These are phyloP conservation scores for Teunomyces pallodes DNA, from an alignment of 805 yeast genomes.

Conservation along the genomic window DNA sequence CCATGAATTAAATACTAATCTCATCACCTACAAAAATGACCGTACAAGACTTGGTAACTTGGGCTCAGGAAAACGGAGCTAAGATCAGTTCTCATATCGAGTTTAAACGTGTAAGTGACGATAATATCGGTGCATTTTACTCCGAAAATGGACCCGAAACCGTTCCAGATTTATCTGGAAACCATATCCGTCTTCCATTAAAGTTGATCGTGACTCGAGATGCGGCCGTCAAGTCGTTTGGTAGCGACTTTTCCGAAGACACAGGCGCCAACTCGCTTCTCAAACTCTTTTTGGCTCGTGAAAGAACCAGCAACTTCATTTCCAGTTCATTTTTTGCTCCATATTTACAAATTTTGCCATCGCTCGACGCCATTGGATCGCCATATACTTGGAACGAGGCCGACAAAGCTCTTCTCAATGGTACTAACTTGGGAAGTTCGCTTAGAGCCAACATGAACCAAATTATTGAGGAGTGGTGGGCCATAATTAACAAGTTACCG, in stretches of 20 bases:
- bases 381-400: constrained; percentile 66
- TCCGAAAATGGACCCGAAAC: constrained; percentile 1
- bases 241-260: constrained; percentile 10
- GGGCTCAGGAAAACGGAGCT: constrained; percentile 35
- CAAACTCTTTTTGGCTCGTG: constrained; percentile 35
- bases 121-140: constrained; percentile 27
- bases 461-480: constrained; percentile 64
- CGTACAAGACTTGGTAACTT: constrained; percentile 17
- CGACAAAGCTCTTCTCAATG: constrained; percentile 52
- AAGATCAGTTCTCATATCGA: constrained; percentile 18
- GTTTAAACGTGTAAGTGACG: constrained; percentile 19
- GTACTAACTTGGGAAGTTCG: constrained; percentile 67
- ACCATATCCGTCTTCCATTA: constrained; percentile 9
- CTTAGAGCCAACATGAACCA: constrained; percentile 44
- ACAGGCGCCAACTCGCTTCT: constrained; percentile 28
- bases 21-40: not conserved
- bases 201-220: constrained; percentile 7
- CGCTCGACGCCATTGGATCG: constrained; percentile 43
- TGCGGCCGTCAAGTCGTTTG: constrained; percentile 9
- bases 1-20: not conserved
- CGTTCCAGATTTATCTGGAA: constrained; percentile 1
- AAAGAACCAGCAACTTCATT: constrained; percentile 14
- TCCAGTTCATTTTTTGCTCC: constrained; percentile 22
- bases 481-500: constrained; percentile 29
- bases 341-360: constrained; percentile 34